phyloP scores from a whole-genome alignment of 1,139 yeast genomes.

The Yamadazyma spencermartinsiae region DNA sequence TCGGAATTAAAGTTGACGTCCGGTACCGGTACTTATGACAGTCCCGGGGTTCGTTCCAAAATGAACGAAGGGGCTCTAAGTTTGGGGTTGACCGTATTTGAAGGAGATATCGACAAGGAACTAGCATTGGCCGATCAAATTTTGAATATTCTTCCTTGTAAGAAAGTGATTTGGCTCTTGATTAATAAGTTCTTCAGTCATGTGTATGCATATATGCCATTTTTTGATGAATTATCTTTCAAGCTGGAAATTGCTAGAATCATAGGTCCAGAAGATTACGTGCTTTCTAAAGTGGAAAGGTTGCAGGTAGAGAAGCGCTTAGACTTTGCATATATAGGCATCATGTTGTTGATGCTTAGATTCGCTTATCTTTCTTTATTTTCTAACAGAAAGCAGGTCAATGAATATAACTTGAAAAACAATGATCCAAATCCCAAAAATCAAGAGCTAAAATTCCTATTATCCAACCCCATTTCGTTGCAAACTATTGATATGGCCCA shows the following conservation, averaged over 20 bases:
- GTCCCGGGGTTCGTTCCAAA: conserved; percentile 1
- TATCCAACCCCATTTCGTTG: conserved; percentile 25
- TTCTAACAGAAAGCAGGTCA: conserved; percentile 30
- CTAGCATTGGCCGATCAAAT: conserved; percentile 34
- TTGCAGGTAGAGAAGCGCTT: conserved; percentile 28
- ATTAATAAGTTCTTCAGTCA: conserved; percentile 45
- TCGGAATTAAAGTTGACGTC: background rate
- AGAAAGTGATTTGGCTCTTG: conserved; percentile 46
- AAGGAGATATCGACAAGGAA: conserved; percentile 32
- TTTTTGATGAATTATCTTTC: conserved; percentile 42
- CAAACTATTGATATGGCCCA: conserved; percentile 39
- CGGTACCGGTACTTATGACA: background rate
- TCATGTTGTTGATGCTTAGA: conserved; percentile 28
- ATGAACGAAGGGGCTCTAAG: conserved; percentile 21
- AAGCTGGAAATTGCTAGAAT: conserved; percentile 24
- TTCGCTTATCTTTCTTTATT: conserved; percentile 33
- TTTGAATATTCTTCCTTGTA: conserved; percentile 43
- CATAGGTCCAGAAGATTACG: conserved; percentile 27
- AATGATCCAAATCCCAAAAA: conserved; percentile 24
- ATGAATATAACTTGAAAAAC: conserved; percentile 27
- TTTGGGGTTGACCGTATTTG: conserved; percentile 26
- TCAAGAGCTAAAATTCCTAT: conserved; percentile 11
- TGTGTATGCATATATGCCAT: conserved; percentile 51
- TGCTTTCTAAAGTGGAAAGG: conserved; percentile 17
- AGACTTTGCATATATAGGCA: conserved; percentile 35